Evolutionary conservation across 2,329 filamentous ascomycete genomes (phyloP).

Genomic region (Trichoderma arundinaceum): DNA sequence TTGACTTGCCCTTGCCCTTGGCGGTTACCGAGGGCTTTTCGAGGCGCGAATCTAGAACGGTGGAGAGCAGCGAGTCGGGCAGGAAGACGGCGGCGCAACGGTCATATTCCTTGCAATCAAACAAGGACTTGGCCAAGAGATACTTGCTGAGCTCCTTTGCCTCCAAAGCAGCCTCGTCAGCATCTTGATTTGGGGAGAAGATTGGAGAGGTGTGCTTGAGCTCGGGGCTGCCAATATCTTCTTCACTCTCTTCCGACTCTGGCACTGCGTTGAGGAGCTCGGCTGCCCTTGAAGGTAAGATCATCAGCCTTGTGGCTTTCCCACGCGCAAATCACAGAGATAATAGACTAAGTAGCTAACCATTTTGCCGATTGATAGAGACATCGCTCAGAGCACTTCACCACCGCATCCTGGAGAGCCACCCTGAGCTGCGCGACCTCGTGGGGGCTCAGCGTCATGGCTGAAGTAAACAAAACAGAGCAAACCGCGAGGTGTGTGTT

Average conservation of each 20-base stretch:
- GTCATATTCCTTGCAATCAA: constrained; percentile 94
- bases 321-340: constrained; percentile 3
- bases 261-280: constrained; percentile 88
- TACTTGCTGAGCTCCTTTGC: constrained; percentile 81
- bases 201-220: constrained; percentile 53
- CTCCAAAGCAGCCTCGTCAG: constrained; percentile 76
- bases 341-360: constrained; percentile 53
- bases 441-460: constrained; percentile 61
- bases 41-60: constrained; percentile 61
- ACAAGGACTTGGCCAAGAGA: constrained; percentile 89
- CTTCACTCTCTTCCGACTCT: constrained; percentile 63
- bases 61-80: constrained; percentile 76
- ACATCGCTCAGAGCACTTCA: constrained; percentile 92
- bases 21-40: constrained; percentile 41
- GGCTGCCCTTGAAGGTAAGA: constrained; percentile 72
- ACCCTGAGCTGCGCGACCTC: constrained; percentile 70
- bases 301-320: constrained; percentile 17
- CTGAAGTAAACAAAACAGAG: constrained; percentile 31
- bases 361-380: constrained; percentile 97
- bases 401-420: constrained; percentile 81
- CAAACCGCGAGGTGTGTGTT: background rate
- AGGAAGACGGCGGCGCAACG: constrained; percentile 89
- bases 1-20: constrained; percentile 62
- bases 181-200: constrained; percentile 66
- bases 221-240: constrained; percentile 40